These are phyloP conservation scores for Candida montana DNA, from an alignment of 805 yeast genomes.

Conservation along the genomic window DNA sequence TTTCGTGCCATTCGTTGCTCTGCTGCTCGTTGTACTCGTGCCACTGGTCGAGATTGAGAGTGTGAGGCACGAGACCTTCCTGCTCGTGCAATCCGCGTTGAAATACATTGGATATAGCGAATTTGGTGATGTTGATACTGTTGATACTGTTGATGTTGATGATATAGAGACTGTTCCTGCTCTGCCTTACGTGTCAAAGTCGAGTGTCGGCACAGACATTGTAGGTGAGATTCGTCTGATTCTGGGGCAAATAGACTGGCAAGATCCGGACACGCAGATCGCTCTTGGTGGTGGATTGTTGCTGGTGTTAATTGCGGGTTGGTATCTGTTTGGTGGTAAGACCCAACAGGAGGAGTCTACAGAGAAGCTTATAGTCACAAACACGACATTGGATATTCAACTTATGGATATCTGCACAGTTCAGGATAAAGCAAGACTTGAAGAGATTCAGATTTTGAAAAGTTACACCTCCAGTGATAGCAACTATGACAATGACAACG, in stretches of 20 bases:
- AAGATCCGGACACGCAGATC: not conserved
- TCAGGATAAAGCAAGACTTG: constrained; percentile 5
- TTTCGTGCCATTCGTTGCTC: not conserved
- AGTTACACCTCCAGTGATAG: not conserved
- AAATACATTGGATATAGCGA: not conserved
- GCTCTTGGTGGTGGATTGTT: not conserved
- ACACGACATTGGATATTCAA: not conserved
- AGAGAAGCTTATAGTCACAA: not conserved
- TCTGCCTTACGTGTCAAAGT: not conserved
- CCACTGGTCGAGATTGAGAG: not conserved
- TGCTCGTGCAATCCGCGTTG: not conserved
- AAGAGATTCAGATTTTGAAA: constrained; percentile 9
- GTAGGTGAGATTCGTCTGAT: not conserved
- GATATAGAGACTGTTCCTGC: not conserved
- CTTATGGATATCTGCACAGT: constrained; percentile 5
- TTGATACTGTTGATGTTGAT: no score
- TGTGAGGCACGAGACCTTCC: not conserved
- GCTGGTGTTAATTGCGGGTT: not conserved
- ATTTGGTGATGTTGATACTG: no score
- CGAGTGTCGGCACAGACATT: not conserved
- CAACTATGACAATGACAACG: no score
- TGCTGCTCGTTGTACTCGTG: not conserved
- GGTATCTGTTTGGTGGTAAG: not conserved
- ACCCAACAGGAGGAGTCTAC: not conserved
- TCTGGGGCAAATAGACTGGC: not conserved